These are phyloP conservation scores for Monilinia fructicola DNA, from an alignment of 2,329 filamentous ascomycete genomes.

Conservation along the genomic window DNA sequence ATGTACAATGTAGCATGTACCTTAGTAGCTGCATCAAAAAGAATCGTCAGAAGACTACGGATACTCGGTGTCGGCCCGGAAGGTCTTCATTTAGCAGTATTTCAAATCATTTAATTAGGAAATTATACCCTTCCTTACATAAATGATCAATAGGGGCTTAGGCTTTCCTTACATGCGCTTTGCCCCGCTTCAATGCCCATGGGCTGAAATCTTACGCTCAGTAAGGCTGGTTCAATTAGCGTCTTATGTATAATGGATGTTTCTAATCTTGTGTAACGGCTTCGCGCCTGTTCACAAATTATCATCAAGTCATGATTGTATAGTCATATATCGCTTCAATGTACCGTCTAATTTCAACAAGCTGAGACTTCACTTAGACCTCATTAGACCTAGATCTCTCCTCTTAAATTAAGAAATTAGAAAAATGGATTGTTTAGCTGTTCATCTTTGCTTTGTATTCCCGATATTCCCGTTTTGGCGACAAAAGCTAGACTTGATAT, in stretches of 20 bases:
- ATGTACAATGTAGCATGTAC: background rate
- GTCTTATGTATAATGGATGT: background rate
- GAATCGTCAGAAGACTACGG: background rate
- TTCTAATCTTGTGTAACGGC: conserved; percentile 13
- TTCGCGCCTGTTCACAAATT: conserved; percentile 18
- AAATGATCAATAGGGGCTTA: conserved; percentile 4
- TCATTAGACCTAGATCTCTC: no score
- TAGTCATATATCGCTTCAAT: background rate
- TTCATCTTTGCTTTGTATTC: no score
- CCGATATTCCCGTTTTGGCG: no score
- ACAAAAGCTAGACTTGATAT: no score
- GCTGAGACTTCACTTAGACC: no score
- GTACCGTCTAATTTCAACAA: background rate
- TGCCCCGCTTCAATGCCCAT: background rate
- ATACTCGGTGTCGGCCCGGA: no score
- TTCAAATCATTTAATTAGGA: conserved; percentile 1
- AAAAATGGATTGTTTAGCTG: no score
- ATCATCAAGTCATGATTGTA: conserved; percentile 13
- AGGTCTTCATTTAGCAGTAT: conserved; percentile 9
- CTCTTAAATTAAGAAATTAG: no score
- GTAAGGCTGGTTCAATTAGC: conserved; percentile 5
- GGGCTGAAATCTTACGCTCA: conserved; percentile 10
- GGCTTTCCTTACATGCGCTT: conserved; percentile 7
- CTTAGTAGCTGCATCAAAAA: background rate
- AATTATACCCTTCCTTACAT: conserved; percentile 16